Base-by-base conservation (phyloP, 768 basidiomycete genomes). In the Pulveroboletus sp. region DNA sequence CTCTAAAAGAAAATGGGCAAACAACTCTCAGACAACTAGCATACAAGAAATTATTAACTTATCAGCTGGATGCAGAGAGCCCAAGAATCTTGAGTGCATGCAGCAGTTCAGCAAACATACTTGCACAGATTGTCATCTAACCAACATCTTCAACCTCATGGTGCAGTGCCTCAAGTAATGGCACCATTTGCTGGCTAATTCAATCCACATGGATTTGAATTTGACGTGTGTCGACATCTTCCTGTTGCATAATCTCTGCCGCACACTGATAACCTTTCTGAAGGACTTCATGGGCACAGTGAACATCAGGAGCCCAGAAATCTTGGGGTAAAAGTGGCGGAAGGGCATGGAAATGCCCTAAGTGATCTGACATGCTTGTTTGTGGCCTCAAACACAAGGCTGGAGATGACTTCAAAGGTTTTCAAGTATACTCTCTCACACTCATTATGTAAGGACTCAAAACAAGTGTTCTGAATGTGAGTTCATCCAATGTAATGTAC, bases 171-270 rank as follows among this genome's bases (percentile, higher is more conserved):
- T 48, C 31, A 2, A 63, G 37, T 34, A 47, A 54, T 22, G 7
- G 56, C 30, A 47, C 40, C 26, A 34, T 43, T 26, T 45, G 51
- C 6, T n/a, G 49, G 32, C 2, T 41, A 14, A 45, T 56, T 10
- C 32, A 54, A 23, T 64, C 57, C 24, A 48, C 27, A 11, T 63
- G 59, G n/a, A 64, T 51, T 6, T 19, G 30, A 7, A 64, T 30
- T 8, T 30, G 44, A 22, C 47, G 39, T 4, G 47, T 53, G 19
- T 60, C 55, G 20, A 5, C 37, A 10, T 55, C 54, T 12, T 60
- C 57, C 20, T 50, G 47, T 9, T 11, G 34, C 27, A 65, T 42
- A 10, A 54, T 4, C 0, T 2, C 7, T 2, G 32, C 2, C 6
- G 51, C 57, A 26, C 53, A 40, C 4, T 43, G 13, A 26, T 51